Percentiles rank a stretch among this genome's conserved stretches.
Evolutionary conservation across 2,329 filamentous ascomycete genomes (phyloP).

Genomic region (Colletotrichum sidae): DNA sequence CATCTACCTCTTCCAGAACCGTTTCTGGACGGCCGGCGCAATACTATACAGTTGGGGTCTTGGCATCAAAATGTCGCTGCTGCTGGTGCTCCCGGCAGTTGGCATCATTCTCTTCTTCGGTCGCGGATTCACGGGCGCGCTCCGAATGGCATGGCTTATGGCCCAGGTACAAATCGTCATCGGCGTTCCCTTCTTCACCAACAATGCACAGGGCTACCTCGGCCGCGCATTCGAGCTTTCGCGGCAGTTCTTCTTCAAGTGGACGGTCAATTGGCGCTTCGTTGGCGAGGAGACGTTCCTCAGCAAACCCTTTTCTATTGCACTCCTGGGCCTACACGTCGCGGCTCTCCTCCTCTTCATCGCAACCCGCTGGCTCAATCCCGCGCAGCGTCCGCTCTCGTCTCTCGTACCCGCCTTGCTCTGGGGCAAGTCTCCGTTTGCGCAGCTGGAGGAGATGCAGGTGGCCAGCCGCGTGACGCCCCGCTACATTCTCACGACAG

Average conservation of each 20-base stretch:
- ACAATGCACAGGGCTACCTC: conserved; percentile 78
- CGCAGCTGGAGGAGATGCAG: conserved; percentile 63
- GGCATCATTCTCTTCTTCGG: conserved; percentile 81
- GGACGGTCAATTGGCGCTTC: conserved; percentile 99
- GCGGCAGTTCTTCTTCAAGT: conserved; percentile 92
- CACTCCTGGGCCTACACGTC: conserved; percentile 74
- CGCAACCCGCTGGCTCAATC: conserved; percentile 77
- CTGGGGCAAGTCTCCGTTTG: conserved; percentile 57
- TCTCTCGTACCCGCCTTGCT: conserved; percentile 63
- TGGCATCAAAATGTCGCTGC: conserved; percentile 94
- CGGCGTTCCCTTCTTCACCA: conserved; percentile 74
- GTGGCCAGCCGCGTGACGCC: conserved; percentile 72
- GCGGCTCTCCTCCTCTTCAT: conserved; percentile 76
- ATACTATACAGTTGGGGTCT: conserved; percentile 82
- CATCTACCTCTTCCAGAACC: conserved; percentile 81
- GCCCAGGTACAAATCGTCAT: conserved; percentile 79
- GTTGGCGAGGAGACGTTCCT: conserved; percentile 86
- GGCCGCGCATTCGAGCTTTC: conserved; percentile 90
- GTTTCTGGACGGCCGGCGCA: conserved; percentile 78
- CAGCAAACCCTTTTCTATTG: conserved; percentile 72
- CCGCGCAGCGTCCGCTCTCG: conserved; percentile 68
- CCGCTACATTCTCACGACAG: conserved; percentile 79
- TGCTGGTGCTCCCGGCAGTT: conserved; percentile 85
- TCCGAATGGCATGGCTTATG: conserved; percentile 79
- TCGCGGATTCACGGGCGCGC: conserved; percentile 71